Percentiles rank a stretch among this genome's conserved stretches.
These are phyloP conservation scores for Candida pseudoviswanathii DNA, from an alignment of 1,139 yeast species.

Conservation along the genomic window DNA sequence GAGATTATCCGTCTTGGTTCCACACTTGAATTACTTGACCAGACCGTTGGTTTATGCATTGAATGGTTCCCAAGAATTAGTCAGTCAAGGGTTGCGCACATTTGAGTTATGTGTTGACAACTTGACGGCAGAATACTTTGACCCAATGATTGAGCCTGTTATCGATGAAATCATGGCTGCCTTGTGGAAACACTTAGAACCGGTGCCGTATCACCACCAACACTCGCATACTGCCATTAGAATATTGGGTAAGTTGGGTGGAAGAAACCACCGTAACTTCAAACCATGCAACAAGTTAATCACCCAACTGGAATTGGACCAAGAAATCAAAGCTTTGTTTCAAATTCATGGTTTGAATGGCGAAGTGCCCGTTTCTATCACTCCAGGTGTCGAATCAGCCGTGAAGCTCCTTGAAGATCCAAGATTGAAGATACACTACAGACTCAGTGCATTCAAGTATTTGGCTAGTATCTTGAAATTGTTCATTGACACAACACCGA, in stretches of 20 bases:
- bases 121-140: conserved; percentile 93
- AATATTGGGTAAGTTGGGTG: conserved; percentile 93
- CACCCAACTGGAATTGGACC: conserved; percentile 59
- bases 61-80: conserved; percentile 88
- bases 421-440: conserved; percentile 64
- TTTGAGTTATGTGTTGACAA: conserved; percentile 97
- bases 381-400: conserved; percentile 84
- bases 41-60: conserved; percentile 89
- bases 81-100: conserved; percentile 91
- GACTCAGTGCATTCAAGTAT: conserved; percentile 77
- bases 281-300: conserved; percentile 70
- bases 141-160: conserved; percentile 95
- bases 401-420: conserved; percentile 66
- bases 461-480: conserved; percentile 67
- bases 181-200: conserved; percentile 86
- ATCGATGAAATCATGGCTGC: conserved; percentile 93
- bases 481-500: conserved; percentile 64
- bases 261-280: conserved; percentile 85
- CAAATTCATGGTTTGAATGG: conserved; percentile 68
- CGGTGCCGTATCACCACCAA: conserved; percentile 89
- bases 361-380: conserved; percentile 68
- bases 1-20: conserved; percentile 86
- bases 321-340: conserved; percentile 69
- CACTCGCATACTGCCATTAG: conserved; percentile 95
- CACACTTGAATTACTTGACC: conserved; percentile 85